Conservation (phyloP, 306 rosid species). For the Prinsepia uniflora region DNA sequence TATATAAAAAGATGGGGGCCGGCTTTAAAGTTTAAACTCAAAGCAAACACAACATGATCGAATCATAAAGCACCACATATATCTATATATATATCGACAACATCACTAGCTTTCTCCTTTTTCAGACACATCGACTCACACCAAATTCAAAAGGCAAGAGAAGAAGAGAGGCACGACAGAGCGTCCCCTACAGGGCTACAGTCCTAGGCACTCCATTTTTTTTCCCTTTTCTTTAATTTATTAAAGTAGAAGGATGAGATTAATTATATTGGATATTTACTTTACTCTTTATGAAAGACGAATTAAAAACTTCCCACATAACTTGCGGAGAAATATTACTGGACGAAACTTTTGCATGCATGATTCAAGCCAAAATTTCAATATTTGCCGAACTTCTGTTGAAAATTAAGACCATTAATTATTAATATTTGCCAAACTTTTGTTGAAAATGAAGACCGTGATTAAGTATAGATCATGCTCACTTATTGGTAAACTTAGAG, state of each 20-base stretch:
- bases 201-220: too few species aligned
- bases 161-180: neutral
- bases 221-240: too few species aligned
- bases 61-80: neutral
- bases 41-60: constrained; percentile 7
- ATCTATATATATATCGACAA: neutral
- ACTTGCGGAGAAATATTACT: too few species aligned
- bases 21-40: neutral
- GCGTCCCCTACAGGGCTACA: neutral
- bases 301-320: too few species aligned
- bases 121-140: neutral
- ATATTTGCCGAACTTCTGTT: neutral
- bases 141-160: neutral
- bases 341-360: too few species aligned
- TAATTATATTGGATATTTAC: too few species aligned
- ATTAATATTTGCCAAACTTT: neutral
- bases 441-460: neutral
- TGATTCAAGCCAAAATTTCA: neutral
- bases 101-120: neutral
- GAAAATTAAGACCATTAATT: neutral
- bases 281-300: too few species aligned
- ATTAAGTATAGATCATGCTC: neutral
- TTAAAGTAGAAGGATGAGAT: too few species aligned
- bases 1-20: neutral
- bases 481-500: neutral